Conservation (phyloP, 164 flowering plant genomes). For the Echeveria elegans region DNA sequence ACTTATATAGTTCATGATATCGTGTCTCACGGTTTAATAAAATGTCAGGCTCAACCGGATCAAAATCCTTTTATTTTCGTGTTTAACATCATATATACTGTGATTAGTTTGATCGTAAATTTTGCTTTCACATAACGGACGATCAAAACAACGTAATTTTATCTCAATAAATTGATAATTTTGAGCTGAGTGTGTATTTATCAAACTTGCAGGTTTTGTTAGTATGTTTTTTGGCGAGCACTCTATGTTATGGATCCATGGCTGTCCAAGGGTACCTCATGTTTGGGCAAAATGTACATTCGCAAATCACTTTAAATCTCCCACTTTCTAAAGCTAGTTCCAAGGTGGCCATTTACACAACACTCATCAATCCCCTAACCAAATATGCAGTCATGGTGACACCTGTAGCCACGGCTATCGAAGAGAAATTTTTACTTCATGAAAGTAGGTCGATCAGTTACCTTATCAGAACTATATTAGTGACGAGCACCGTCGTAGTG, state of each 20-base stretch:
- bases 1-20: too few relatives aligned
- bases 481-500: constrained; percentile 23
- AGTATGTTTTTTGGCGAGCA: constrained; percentile 28
- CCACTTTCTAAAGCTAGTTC: constrained; percentile 23
- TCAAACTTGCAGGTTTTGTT: constrained; percentile 28
- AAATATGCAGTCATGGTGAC: constrained; percentile 21
- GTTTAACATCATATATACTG: too few relatives aligned
- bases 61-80: too few relatives aligned
- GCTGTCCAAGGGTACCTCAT: constrained; percentile 47
- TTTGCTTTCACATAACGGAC: too few relatives aligned
- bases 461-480: constrained; percentile 11
- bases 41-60: too few relatives aligned
- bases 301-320: constrained; percentile 52
- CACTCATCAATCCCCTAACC: constrained; percentile 17
- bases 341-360: constrained; percentile 21
- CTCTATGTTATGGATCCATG: constrained; percentile 39
- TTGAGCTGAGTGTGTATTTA: too few relatives aligned
- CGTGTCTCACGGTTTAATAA: too few relatives aligned
- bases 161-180: too few relatives aligned
- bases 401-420: constrained; percentile 12
- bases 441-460: constrained; percentile 9
- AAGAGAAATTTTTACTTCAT: constrained; percentile 6
- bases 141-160: too few relatives aligned
- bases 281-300: constrained; percentile 34
- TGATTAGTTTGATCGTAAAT: too few relatives aligned